Evolutionary conservation across 495 filamentous ascomycete species (phyloP).

Genomic region (Hyaloscypha finlandica): DNA sequence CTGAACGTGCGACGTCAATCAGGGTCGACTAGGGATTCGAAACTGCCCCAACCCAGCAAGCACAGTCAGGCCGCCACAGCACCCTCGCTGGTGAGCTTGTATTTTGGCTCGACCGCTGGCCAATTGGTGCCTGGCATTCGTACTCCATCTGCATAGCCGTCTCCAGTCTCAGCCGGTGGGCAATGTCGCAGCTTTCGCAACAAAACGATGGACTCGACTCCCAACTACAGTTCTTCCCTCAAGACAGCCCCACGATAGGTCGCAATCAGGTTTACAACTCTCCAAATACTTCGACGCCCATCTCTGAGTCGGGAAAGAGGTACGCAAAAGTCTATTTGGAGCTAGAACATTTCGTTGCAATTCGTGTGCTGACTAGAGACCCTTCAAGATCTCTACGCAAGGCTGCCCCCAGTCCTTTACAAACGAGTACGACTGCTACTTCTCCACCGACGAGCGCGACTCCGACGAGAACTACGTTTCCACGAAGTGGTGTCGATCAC

Average conservation of each 20-base stretch:
- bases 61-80: conserved; percentile 25
- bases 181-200: conserved; percentile 36
- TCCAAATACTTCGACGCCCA: conserved; percentile 24
- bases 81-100: conserved; percentile 16
- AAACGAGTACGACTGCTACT: conserved; percentile 32
- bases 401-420: conserved; percentile 36
- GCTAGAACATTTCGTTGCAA: neutral
- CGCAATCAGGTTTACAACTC: conserved; percentile 28
- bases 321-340: conserved; percentile 19
- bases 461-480: conserved; percentile 32
- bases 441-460: conserved; percentile 29
- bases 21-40: conserved; percentile 27
- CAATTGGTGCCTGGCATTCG: conserved; percentile 20
- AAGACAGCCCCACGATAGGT: conserved; percentile 34
- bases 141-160: conserved; percentile 23
- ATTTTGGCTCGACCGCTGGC: conserved; percentile 10
- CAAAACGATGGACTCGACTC: conserved; percentile 31
- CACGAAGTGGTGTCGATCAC: conserved; percentile 22
- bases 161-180: conserved; percentile 27
- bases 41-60: conserved; percentile 27
- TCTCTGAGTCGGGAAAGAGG: conserved; percentile 26
- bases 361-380: conserved; percentile 12
- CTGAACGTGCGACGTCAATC: conserved; percentile 34
- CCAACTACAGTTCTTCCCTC: conserved; percentile 23
- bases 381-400: conserved; percentile 31